Conservation (phyloP, 2,329 filamentous ascomycete species). For the Tolypocladium nubicola region DNA sequence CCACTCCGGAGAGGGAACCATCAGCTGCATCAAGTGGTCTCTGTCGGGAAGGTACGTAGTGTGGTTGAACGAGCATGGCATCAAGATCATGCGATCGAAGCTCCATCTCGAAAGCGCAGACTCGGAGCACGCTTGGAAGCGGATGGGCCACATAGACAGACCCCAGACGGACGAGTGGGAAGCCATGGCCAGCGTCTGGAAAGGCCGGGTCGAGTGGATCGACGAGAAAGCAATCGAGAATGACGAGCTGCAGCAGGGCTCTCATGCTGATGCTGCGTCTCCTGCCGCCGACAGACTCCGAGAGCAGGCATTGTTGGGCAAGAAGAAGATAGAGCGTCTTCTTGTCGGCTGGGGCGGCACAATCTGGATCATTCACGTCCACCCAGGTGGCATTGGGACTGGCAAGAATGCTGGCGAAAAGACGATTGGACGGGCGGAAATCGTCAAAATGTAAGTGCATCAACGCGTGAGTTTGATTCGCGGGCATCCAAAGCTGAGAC, state of each 20-base stretch:
- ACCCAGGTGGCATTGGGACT: constrained; percentile 57
- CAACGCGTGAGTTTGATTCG: too few relatives aligned
- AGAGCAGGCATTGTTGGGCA: constrained; percentile 36
- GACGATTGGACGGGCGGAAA: constrained; percentile 72
- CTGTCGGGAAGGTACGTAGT: constrained; percentile 83
- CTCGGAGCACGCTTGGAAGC: constrained; percentile 81
- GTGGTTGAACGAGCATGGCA: constrained; percentile 94
- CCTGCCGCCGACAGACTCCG: constrained; percentile 36
- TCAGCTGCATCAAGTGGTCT: constrained; percentile 92
- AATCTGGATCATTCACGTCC: constrained; percentile 90
- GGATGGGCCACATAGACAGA: constrained; percentile 83
- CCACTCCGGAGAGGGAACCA: constrained; percentile 84
- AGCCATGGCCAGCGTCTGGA: constrained; percentile 95
- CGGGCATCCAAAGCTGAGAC: neutral
- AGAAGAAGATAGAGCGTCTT: constrained; percentile 58
- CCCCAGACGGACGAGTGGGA: constrained; percentile 85
- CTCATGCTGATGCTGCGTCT: constrained; percentile 24
- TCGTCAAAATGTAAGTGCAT: constrained; percentile 73
- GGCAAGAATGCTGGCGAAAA: constrained; percentile 60
- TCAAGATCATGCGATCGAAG: constrained; percentile 94
- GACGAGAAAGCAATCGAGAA: constrained; percentile 70
- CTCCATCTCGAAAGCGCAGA: constrained; percentile 67
- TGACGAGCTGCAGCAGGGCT: constrained; percentile 45
- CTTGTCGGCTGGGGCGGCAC: constrained; percentile 93
- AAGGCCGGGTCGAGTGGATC: constrained; percentile 85